Conservation (phyloP, 73 alveolate species). For the Paramecium tetraurelia region DNA sequence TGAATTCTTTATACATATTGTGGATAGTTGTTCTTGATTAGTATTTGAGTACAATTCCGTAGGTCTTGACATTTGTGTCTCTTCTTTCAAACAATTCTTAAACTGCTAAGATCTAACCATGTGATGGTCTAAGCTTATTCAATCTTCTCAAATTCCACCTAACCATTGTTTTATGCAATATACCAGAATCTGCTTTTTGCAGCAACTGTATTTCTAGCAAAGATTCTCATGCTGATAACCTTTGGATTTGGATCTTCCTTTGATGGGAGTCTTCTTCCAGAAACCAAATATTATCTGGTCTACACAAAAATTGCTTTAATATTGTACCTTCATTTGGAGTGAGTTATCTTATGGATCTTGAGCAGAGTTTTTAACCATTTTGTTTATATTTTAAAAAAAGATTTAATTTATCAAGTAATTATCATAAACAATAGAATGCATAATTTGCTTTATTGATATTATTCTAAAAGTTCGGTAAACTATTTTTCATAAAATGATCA, state of each 20-base stretch:
- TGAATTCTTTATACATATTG: slow-evolving; percentile 93
- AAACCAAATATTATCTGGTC: slow-evolving; percentile 81
- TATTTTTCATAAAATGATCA: not conserved
- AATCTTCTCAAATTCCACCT: slow-evolving; percentile 79
- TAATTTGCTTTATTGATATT: not conserved
- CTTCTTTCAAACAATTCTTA: slow-evolving; percentile 81
- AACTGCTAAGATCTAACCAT: slow-evolving; percentile 87
- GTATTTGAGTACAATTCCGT: slow-evolving; percentile 89
- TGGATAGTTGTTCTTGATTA: slow-evolving; percentile 88
- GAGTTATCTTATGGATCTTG: slow-evolving; percentile 34
- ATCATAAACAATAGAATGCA: slow-evolving; percentile 20
- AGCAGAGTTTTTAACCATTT: slow-evolving; percentile 45
- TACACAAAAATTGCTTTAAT: not conserved
- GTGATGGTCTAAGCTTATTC: slow-evolving; percentile 80
- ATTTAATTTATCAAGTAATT: slow-evolving; percentile 24
- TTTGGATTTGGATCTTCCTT: slow-evolving; percentile 81
- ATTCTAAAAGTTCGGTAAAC: not conserved
- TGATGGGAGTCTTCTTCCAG: slow-evolving; percentile 85
- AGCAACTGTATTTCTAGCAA: slow-evolving; percentile 82
- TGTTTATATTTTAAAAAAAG: slow-evolving; percentile 26
- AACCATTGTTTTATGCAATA: not conserved
- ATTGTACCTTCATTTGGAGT: slow-evolving; percentile 27
- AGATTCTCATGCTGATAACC: slow-evolving; percentile 86
- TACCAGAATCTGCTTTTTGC: slow-evolving; percentile 95
- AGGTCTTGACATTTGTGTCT: slow-evolving; percentile 79